phyloP scores from a whole-genome alignment of 2,329 filamentous ascomycete genomes.

The Aspergillus flavus region DNA sequence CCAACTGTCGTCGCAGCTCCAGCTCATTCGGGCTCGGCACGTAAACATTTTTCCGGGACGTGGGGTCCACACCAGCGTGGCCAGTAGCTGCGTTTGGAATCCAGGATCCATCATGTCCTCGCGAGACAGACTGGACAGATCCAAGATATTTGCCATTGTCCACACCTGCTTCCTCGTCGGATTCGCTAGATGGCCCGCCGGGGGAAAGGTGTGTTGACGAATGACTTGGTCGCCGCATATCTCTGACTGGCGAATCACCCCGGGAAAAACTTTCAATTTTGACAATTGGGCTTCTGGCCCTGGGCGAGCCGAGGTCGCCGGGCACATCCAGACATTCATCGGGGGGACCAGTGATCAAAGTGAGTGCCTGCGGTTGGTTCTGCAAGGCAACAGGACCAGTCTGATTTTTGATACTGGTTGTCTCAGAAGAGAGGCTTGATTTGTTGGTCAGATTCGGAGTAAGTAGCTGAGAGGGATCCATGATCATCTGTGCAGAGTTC shows the following conservation, averaged over 20 bases:
- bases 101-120: slow-evolving; percentile 53
- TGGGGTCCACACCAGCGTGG: slow-evolving; percentile 51
- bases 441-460: slow-evolving; percentile 36
- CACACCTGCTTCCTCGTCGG: slow-evolving; percentile 30
- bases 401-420: slow-evolving; percentile 14
- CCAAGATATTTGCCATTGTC: slow-evolving; percentile 21
- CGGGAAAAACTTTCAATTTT: slow-evolving; percentile 46
- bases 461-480: slow-evolving; percentile 34
- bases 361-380: slow-evolving; percentile 25
- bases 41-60: slow-evolving; percentile 46
- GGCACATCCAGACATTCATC: slow-evolving; percentile 28
- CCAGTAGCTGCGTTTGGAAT: slow-evolving; percentile 39
- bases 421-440: slow-evolving; percentile 32
- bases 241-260: slow-evolving; percentile 47
- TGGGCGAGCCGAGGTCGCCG: slow-evolving; percentile 23
- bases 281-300: slow-evolving; percentile 47
- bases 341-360: slow-evolving; percentile 28
- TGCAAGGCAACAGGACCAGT: slow-evolving; percentile 17
- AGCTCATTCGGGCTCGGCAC: slow-evolving; percentile 56
- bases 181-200: slow-evolving; percentile 29
- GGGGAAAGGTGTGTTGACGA: slow-evolving; percentile 42
- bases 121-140: slow-evolving; percentile 26
- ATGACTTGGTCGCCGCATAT: slow-evolving; percentile 33
- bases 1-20: slow-evolving; percentile 47
- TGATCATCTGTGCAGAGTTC: slow-evolving; percentile 19